Conservation (phyloP, 148 eudicot species). For the Silene uniflora region DNA sequence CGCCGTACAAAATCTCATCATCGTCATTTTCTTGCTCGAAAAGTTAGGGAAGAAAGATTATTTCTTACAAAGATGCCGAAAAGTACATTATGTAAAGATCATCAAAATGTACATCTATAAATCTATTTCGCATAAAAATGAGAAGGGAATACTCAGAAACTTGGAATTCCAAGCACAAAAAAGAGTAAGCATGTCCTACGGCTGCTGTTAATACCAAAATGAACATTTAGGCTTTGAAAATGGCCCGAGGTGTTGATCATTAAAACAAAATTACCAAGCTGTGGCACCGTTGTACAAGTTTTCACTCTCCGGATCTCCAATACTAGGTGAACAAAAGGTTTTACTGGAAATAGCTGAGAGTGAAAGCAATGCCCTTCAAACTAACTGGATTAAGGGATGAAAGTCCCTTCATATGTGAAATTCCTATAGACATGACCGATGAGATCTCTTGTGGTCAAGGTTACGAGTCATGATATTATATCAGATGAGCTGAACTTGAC, state of each 20-base stretch:
- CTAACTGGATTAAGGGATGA: constrained; percentile 14
- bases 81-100: not conserved
- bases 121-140: not conserved
- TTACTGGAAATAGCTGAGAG: not conserved
- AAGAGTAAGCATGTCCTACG: too few species aligned
- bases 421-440: not conserved
- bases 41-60: too few species aligned
- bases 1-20: too few species aligned
- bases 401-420: constrained; percentile 6
- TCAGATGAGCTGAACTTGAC: constrained; percentile 4
- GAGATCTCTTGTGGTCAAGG: constrained; percentile 11
- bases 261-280: not conserved
- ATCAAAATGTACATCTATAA: not conserved
- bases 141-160: too few species aligned
- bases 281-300: not conserved
- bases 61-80: not conserved
- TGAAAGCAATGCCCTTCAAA: not conserved
- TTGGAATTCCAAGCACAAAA: too few species aligned
- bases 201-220: too few species aligned
- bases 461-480: not conserved
- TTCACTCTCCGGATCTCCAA: not conserved
- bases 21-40: too few species aligned
- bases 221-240: not conserved
- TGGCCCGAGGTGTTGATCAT: not conserved
- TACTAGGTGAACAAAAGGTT: not conserved